A percentile compares a stretch with the other conserved stretches of the same genome.
These are phyloP conservation scores for Schizosaccharomyces versatilis DNA, from an alignment of 1,139 yeast genomes.

Conservation along the genomic window DNA sequence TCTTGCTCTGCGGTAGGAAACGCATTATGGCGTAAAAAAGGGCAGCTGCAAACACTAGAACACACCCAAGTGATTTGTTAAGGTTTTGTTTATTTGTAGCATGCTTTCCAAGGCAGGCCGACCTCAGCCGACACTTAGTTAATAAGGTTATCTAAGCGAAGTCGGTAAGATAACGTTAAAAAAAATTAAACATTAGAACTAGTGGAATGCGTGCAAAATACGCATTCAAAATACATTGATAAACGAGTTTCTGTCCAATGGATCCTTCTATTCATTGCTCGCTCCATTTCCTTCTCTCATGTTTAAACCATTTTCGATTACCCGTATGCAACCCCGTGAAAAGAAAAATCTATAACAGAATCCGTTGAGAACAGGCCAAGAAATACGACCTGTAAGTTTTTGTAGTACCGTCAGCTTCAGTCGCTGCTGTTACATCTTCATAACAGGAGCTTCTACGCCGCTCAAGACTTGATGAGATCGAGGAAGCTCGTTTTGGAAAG, in stretches of 20 bases:
- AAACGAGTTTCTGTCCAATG: too few relatives aligned
- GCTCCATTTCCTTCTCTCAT: too few relatives aligned
- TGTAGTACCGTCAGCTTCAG: not conserved
- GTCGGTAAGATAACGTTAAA: too few relatives aligned
- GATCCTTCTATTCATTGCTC: too few relatives aligned
- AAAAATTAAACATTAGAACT: too few relatives aligned
- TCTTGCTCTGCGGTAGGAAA: not conserved
- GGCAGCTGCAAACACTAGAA: not conserved
- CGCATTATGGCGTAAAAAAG: not conserved
- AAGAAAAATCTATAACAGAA: not conserved
- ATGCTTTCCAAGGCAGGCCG: not conserved
- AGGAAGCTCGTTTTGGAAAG: slow-evolving; percentile 9
- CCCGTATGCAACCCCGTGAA: not conserved
- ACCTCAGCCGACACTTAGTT: not conserved
- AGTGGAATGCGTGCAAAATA: too few relatives aligned
- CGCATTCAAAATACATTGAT: too few relatives aligned
- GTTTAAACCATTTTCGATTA: not conserved
- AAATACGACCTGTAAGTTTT: not conserved
- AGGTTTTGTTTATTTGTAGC: not conserved
- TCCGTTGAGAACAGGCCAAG: not conserved
- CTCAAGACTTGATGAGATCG: slow-evolving; percentile 7
- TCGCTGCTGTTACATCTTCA: not conserved
- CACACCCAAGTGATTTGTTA: not conserved
- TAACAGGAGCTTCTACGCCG: not conserved
- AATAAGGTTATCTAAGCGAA: not conserved